Evolutionary conservation across 805 yeast species (phyloP).

Genomic region (Wickerhamiella occidentalis): DNA sequence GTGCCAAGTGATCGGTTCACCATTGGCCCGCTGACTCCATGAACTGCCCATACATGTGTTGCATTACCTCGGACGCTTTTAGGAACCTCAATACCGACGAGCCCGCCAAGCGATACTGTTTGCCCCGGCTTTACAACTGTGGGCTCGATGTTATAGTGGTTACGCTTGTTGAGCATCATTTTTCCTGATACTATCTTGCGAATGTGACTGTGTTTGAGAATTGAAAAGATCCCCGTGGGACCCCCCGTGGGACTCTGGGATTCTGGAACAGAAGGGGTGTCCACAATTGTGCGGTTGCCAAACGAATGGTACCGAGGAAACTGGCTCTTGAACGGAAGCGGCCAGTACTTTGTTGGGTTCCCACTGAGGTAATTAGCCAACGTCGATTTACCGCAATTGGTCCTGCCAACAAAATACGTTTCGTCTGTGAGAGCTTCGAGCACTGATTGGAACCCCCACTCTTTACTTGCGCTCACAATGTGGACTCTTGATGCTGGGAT

Average conservation of each 20-base stretch:
- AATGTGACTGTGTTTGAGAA: constrained; percentile 17
- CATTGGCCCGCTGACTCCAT: constrained; percentile 20
- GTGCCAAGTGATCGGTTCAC: constrained; percentile 18
- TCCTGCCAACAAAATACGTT: constrained; percentile 56
- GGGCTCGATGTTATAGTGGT: constrained; percentile 18
- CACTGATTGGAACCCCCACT: constrained; percentile 41
- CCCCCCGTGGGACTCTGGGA: no score
- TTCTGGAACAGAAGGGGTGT: constrained; percentile 28
- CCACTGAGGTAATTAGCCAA: constrained; percentile 59
- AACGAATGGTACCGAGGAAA: constrained; percentile 31
- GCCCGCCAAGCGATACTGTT: constrained; percentile 28
- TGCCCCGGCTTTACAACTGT: constrained; percentile 25
- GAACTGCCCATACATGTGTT: constrained; percentile 25
- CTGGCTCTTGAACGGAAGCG: constrained; percentile 57
- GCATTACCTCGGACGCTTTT: constrained; percentile 15
- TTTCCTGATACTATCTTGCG: constrained; percentile 22
- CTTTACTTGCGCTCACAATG: constrained; percentile 38
- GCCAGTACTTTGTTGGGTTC: constrained; percentile 28
- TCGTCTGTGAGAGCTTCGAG: constrained; percentile 28
- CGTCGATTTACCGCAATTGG: constrained; percentile 81
- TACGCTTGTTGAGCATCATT: constrained; percentile 18
- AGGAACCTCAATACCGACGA: constrained; percentile 24
- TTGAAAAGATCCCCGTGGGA: constrained; percentile 13
- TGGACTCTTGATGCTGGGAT: constrained; percentile 34
- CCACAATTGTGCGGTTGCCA: constrained; percentile 23